A percentile compares a stretch with the other conserved stretches of the same genome.
Conservation (phyloP, 306 rosid species). For the Hylodesmum podocarpum region DNA sequence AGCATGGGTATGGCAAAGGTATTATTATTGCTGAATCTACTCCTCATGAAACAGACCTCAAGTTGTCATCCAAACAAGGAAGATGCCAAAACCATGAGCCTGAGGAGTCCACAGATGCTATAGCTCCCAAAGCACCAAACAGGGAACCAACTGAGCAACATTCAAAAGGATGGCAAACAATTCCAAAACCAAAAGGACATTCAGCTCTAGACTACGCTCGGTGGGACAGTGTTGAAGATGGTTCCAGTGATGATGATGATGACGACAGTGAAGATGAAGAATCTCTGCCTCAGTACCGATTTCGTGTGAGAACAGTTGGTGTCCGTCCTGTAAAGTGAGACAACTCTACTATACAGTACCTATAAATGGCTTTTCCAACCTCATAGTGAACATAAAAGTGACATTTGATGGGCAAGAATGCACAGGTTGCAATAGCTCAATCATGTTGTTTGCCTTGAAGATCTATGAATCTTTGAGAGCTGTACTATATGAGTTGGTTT, state of each 20-base stretch:
- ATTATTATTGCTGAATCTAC: constrained; percentile 19
- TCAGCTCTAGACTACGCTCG: constrained; percentile 82
- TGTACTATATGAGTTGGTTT: background rate
- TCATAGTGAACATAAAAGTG: constrained; percentile 4
- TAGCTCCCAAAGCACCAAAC: constrained; percentile 35
- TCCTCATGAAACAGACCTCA: constrained; percentile 35
- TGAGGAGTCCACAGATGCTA: constrained; percentile 33
- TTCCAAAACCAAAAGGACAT: constrained; percentile 97
- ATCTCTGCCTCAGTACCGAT: constrained; percentile 68
- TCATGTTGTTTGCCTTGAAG: constrained; percentile 21
- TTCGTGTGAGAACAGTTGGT: constrained; percentile 78
- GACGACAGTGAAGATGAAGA: constrained; percentile 58
- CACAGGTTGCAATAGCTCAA: constrained; percentile 22
- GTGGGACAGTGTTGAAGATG: constrained; percentile 93
- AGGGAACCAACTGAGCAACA: constrained; percentile 43
- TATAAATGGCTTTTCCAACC: constrained; percentile 13
- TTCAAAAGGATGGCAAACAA: constrained; percentile 83
- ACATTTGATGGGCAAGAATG: constrained; percentile 1
- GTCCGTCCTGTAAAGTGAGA: constrained; percentile 76
- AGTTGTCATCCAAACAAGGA: constrained; percentile 40
- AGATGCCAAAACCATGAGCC: constrained; percentile 41
- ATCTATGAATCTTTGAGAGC: constrained; percentile 2
- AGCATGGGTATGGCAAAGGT: constrained; percentile 37
- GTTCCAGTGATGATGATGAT: constrained; percentile 78
- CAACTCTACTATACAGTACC: background rate